Conservation (phyloP, 345 rosid species). For the Combretum micranthum region DNA sequence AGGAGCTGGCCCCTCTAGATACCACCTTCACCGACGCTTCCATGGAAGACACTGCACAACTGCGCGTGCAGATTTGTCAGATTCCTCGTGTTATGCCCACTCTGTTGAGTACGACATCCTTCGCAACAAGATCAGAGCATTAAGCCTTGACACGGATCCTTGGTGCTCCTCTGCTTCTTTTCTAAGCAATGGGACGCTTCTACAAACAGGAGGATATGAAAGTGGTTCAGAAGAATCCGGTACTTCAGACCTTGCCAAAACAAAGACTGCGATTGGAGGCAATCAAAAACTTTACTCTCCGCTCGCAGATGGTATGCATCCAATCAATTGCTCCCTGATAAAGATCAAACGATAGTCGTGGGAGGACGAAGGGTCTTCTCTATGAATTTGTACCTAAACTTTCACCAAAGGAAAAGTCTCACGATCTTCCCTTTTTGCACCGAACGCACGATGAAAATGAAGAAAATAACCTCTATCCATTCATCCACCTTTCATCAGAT, state of each 20-base stretch:
- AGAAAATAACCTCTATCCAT: conserved; percentile 54
- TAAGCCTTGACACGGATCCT: conserved; percentile 25
- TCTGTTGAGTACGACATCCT: conserved; percentile 22
- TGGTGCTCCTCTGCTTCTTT: conserved; percentile 41
- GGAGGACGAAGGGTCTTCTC: conserved; percentile 31
- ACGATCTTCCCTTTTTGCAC: conserved; percentile 36
- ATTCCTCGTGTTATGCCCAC: conserved; percentile 26
- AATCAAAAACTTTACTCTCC: conserved; percentile 9
- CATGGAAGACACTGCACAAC: conserved; percentile 11
- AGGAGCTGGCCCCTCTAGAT: conserved; percentile 16
- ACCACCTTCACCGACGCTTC: conserved; percentile 14
- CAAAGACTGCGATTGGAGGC: conserved; percentile 26
- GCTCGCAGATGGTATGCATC: conserved; percentile 31
- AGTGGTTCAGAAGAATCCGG: conserved; percentile 18
- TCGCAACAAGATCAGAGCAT: conserved; percentile 20
- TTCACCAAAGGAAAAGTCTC: conserved; percentile 13
- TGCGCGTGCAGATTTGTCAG: conserved; percentile 10
- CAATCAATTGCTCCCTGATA: conserved; percentile 28
- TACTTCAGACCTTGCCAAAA: conserved; percentile 20
- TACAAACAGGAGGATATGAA: conserved; percentile 37
- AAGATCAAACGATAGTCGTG: conserved; percentile 25
- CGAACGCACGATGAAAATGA: conserved; percentile 16
- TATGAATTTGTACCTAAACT: conserved; percentile 28
- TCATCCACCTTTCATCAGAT: conserved; percentile 51
- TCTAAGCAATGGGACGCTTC: conserved; percentile 30